A percentile compares a stretch with the other conserved stretches of the same genome.
Conservation (phyloP, 768 basidiomycete species). For the Serendipita vermifera region DNA sequence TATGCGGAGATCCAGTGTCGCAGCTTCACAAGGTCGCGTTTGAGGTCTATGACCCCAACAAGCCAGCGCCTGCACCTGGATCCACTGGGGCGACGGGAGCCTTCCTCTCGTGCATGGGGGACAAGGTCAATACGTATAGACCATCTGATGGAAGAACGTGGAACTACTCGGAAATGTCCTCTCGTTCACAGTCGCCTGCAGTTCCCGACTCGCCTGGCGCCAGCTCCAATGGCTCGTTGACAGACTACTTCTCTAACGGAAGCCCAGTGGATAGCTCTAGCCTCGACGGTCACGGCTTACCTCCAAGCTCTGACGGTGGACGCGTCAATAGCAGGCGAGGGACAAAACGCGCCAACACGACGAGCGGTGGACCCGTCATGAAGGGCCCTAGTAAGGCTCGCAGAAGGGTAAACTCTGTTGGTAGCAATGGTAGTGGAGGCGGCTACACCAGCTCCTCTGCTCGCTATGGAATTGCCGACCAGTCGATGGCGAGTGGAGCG, state of each 20-base stretch:
- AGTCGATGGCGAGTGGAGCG: slow-evolving; percentile 46
- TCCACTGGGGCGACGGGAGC: slow-evolving; percentile 67
- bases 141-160: slow-evolving; percentile 73
- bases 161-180: slow-evolving; percentile 34
- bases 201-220: slow-evolving; percentile 57
- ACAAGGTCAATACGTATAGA: slow-evolving; percentile 84
- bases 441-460: background rate
- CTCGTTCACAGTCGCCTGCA: slow-evolving; percentile 23
- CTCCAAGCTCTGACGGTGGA: slow-evolving; percentile 65
- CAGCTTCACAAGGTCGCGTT: slow-evolving; percentile 94
- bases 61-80: slow-evolving; percentile 53
- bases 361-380: slow-evolving; percentile 48
- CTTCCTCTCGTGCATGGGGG: slow-evolving; percentile 84
- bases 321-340: slow-evolving; percentile 54
- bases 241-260: slow-evolving; percentile 33
- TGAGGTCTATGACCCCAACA: slow-evolving; percentile 67
- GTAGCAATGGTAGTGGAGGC: slow-evolving; percentile 53
- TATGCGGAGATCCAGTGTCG: slow-evolving; percentile 86
- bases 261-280: slow-evolving; percentile 2
- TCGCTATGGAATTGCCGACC: slow-evolving; percentile 2
- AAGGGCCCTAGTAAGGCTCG: slow-evolving; percentile 38
- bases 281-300: slow-evolving; percentile 11
- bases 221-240: slow-evolving; percentile 25
- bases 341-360: slow-evolving; percentile 50
- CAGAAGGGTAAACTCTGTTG: slow-evolving; percentile 49